Evolutionary conservation across 106 monocot species (phyloP).

Genomic region (Dioscorea alata): DNA sequence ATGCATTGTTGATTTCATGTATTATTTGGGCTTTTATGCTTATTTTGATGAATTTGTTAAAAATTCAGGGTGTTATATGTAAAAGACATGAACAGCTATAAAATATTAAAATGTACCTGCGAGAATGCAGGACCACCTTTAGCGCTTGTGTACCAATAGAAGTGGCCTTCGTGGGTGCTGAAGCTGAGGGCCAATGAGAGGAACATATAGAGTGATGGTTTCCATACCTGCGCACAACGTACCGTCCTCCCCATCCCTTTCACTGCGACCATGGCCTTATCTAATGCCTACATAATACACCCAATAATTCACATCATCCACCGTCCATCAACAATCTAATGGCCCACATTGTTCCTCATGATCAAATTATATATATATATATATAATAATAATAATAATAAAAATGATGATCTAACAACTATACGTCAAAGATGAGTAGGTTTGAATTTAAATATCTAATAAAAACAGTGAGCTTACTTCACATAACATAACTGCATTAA

Average conservation of each 20-base stretch:
- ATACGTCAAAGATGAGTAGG: too few species aligned
- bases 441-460: too few species aligned
- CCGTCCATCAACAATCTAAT: too few species aligned
- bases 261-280: slow-evolving; percentile 31
- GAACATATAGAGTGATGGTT: slow-evolving; percentile 70
- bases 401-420: too few species aligned
- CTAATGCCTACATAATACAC: slow-evolving; percentile 20
- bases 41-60: not conserved
- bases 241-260: slow-evolving; percentile 58
- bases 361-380: too few species aligned
- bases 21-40: not conserved
- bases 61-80: not conserved
- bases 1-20: not conserved
- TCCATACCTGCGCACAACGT: slow-evolving; percentile 54
- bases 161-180: slow-evolving; percentile 67
- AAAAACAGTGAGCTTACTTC: too few species aligned
- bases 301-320: not conserved
- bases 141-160: slow-evolving; percentile 77
- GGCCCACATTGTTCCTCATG: too few species aligned
- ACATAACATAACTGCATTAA: too few species aligned
- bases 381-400: too few species aligned
- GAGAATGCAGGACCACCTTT: slow-evolving; percentile 72
- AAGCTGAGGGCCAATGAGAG: slow-evolving; percentile 63
- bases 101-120: slow-evolving; percentile 35
- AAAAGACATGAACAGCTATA: not conserved